Evolutionary conservation across 305 asterid species (phyloP), one percentile per base, ranked within the genome.

Genomic region (Fraxinus platypoda): DNA sequence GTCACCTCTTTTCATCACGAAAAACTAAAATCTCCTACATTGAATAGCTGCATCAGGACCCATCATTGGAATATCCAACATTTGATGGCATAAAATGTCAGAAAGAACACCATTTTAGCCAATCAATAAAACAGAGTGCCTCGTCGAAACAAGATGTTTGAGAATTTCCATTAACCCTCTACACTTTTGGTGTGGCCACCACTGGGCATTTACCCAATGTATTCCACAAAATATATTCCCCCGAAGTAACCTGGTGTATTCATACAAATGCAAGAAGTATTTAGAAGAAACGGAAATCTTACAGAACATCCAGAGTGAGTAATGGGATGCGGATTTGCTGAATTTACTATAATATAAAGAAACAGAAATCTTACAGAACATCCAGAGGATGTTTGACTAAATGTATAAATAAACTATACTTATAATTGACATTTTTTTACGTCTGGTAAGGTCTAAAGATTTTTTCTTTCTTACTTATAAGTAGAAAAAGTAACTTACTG

Each of bases 181-280:
- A 91, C 2, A 80, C 89, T 84, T 91, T 80, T 73, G 97, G 92
- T 80, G 92, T 89, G 83, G 97, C 94, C 26, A 93, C 92, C 80
- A 93, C 93, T 0, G 99, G 99, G 78, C 98, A 94, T 86, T 90
- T 91, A 75, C 99, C 99, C 86, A 96, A 75, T 41, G 99, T 96
- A 85, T 93, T 96, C 98, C 99, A 94, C 85, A 96, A 85, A 79
- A 94, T 91, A 85, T 96, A 96, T 75, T 96, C 98, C 85, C 99
- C 99, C 30, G 99, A 92, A 62, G 90, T 87, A 82, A 92, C 97
- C 98, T 94, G 86, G 82, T 72, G 71, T 72, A 82, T 77, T 77
- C 84, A 79, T 75, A 82, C 41, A 80, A 71, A 86, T 81, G 79
- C 30, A 34, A 30, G 73, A 73, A 66, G 26, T 52, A 71, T 54